Percentiles rank a stretch among this genome's conserved stretches.
phyloP scores from a whole-genome alignment of 805 yeast genomes.

The Ogataea ramenticola region DNA sequence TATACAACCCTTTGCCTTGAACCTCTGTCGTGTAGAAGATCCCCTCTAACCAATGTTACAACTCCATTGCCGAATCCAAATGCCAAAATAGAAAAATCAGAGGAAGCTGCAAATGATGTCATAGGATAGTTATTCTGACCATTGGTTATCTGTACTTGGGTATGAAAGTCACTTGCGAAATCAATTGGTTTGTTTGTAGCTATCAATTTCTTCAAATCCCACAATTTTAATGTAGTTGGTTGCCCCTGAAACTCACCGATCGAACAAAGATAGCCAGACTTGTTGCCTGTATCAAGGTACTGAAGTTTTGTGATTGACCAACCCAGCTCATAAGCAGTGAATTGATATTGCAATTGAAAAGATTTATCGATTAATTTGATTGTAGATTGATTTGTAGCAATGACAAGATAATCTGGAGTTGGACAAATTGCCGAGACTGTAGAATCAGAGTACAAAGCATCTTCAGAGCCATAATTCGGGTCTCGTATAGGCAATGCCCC shows the following conservation, averaged over 20 bases:
- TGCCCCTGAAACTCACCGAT: constrained; percentile 69
- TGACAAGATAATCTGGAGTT: constrained; percentile 45
- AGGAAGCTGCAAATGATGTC: constrained; percentile 51
- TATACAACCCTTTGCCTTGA: constrained; percentile 78
- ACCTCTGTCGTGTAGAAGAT: constrained; percentile 80
- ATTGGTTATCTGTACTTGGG: constrained; percentile 57
- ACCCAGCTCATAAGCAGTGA: constrained; percentile 58
- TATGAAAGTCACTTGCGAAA: constrained; percentile 37
- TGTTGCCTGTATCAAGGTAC: constrained; percentile 28
- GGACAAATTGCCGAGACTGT: constrained; percentile 58
- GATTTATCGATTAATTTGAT: constrained; percentile 51
- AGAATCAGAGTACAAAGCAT: constrained; percentile 75
- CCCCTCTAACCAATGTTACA: constrained; percentile 80
- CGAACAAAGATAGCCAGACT: constrained; percentile 52
- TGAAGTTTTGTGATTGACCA: constrained; percentile 55
- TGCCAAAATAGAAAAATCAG: constrained; percentile 56
- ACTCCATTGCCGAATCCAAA: constrained; percentile 82
- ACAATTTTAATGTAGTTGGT: constrained; percentile 62
- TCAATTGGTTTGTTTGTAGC: constrained; percentile 19
- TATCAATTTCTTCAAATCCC: constrained; percentile 57
- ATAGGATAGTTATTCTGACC: constrained; percentile 76
- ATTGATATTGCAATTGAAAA: constrained; percentile 40
- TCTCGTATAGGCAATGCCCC: constrained; percentile 80
- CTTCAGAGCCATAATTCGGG: constrained; percentile 57
- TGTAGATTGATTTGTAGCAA: constrained; percentile 46